These are phyloP conservation scores for Thalassiosira tumida DNA, from an alignment of 352 stramenopile species.

Conservation along the genomic window DNA sequence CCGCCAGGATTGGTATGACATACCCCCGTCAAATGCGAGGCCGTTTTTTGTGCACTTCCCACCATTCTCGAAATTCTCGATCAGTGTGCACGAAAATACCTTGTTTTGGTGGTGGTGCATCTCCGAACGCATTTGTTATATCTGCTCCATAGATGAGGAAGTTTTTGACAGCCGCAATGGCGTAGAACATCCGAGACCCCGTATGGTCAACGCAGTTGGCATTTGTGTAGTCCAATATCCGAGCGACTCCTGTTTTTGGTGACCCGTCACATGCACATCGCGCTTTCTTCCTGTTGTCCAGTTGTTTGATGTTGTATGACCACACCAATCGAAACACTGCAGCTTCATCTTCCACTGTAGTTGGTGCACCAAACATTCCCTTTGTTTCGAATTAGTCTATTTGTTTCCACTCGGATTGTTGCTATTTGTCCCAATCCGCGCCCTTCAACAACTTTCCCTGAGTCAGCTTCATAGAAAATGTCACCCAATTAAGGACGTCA, in stretches of 20 bases:
- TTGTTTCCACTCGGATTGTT: background rate
- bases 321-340: slow-evolving; percentile 40
- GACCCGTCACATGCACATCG: slow-evolving; percentile 43
- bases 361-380: slow-evolving; percentile 28
- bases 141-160: slow-evolving; percentile 65
- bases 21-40: slow-evolving; percentile 30
- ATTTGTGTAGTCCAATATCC: slow-evolving; percentile 66
- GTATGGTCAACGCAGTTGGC: slow-evolving; percentile 73
- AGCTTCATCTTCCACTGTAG: background rate
- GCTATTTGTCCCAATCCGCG: slow-evolving; percentile 15
- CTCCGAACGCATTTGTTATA: slow-evolving; percentile 77
- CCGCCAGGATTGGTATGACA: slow-evolving; percentile 50
- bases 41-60: background rate
- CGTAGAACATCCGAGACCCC: slow-evolving; percentile 63
- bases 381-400: slow-evolving; percentile 31
- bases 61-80: slow-evolving; percentile 67
- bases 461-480: background rate
- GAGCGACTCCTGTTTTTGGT: slow-evolving; percentile 20
- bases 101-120: slow-evolving; percentile 65
- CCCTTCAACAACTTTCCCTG: background rate
- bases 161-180: slow-evolving; percentile 43
- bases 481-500: slow-evolving; percentile 17
- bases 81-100: slow-evolving; percentile 49
- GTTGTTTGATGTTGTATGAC: slow-evolving; percentile 34
- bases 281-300: slow-evolving; percentile 30